A percentile compares a stretch with the other conserved stretches of the same genome.
Conservation (phyloP, 306 rosid genomes). For the Amphicarpaea edgeworthii region DNA sequence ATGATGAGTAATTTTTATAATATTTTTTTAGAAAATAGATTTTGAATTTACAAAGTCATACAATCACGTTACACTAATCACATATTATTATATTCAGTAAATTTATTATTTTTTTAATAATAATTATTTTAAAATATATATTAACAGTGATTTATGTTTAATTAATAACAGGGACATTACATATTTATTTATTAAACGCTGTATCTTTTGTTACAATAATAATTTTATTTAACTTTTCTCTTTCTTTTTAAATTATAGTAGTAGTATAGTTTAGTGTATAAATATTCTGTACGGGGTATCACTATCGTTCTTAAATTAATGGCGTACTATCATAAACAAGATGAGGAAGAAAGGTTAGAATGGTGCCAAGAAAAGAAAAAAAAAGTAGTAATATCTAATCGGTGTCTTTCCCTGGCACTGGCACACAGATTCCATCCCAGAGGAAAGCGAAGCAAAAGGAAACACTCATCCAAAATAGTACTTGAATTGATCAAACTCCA, state of each 20-base stretch:
- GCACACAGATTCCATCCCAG: slow-evolving; percentile 20
- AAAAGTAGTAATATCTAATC: slow-evolving; percentile 37
- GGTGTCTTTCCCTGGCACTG: slow-evolving; percentile 45
- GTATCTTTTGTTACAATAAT: neutral
- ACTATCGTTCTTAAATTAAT: neutral
- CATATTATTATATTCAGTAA: no score
- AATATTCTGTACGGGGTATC: neutral
- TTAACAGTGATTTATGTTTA: no score
- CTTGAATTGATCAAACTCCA: neutral
- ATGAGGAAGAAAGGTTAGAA: slow-evolving; percentile 17
- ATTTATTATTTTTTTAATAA: no score
- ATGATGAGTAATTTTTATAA: no score
- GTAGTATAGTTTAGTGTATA: neutral
- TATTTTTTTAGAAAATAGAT: no score
- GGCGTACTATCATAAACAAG: neutral
- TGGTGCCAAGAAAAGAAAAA: slow-evolving; percentile 45
- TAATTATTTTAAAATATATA: no score
- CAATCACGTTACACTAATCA: no score
- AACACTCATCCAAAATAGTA: slow-evolving; percentile 9
- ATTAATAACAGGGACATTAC: no score
- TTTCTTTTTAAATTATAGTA: neutral
- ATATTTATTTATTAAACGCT: no score
- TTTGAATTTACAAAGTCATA: no score
- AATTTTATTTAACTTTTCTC: neutral
- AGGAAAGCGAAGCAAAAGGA: slow-evolving; percentile 12